phyloP scores from a whole-genome alignment of 345 rosid genomes.

The Nephelium lappaceum region DNA sequence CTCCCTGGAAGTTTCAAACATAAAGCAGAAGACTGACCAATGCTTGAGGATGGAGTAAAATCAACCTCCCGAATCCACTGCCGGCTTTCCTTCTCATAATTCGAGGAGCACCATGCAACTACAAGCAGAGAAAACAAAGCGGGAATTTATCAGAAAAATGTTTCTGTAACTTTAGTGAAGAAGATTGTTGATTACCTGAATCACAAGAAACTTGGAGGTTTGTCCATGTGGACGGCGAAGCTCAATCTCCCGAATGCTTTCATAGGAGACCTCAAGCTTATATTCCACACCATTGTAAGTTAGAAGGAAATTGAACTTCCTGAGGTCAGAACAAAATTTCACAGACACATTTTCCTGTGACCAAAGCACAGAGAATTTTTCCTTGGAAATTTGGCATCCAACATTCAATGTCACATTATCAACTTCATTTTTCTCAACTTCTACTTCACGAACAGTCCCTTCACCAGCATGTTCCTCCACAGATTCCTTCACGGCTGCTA shows the following conservation, averaged over 20 bases:
- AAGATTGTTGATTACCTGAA: slow-evolving; percentile 38
- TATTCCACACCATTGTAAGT: slow-evolving; percentile 21
- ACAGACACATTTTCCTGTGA: slow-evolving; percentile 25
- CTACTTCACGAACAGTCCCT: slow-evolving; percentile 38
- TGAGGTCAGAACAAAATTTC: slow-evolving; percentile 34
- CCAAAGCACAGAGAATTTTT: slow-evolving; percentile 40
- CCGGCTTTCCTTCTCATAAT: slow-evolving; percentile 33
- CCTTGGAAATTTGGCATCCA: slow-evolving; percentile 43
- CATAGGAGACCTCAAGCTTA: slow-evolving; percentile 48
- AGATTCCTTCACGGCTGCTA: slow-evolving; percentile 23
- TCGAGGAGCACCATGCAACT: slow-evolving; percentile 50
- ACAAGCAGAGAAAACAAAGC: not conserved
- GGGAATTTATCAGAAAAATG: not conserved
- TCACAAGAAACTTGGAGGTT: slow-evolving; percentile 32
- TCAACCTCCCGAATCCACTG: slow-evolving; percentile 47
- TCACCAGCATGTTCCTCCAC: slow-evolving; percentile 33
- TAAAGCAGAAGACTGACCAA: slow-evolving; percentile 48
- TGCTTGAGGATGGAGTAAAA: slow-evolving; percentile 38
- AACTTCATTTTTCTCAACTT: slow-evolving; percentile 27
- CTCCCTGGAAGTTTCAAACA: slow-evolving; percentile 41
- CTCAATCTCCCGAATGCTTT: slow-evolving; percentile 49
- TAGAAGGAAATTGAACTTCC: slow-evolving; percentile 32
- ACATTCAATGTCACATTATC: slow-evolving; percentile 30
- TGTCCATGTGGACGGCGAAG: slow-evolving; percentile 26
- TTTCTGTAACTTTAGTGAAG: not conserved